These are phyloP conservation scores for Skeletonema grethae DNA, from an alignment of 108 stramenopile genomes.

Conservation along the genomic window DNA sequence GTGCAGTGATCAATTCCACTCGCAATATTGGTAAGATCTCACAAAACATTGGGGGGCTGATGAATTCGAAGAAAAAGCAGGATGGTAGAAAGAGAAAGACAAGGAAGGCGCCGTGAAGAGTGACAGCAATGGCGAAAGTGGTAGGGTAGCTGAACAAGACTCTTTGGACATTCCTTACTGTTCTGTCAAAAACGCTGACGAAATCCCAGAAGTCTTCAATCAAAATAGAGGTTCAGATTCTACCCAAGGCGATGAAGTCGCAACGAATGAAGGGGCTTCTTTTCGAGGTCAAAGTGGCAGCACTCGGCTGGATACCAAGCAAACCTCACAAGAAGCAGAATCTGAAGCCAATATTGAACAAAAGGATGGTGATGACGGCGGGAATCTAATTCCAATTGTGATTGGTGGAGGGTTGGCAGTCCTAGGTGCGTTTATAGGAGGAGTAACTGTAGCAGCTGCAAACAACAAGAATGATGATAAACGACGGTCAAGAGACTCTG, in stretches of 20 bases:
- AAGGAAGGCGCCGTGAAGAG: not conserved
- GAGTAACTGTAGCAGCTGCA: conserved; percentile 14
- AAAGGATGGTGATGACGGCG: not conserved
- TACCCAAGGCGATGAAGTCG: not conserved
- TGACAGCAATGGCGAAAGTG: not conserved
- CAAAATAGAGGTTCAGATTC: not conserved
- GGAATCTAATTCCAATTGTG: conserved; percentile 13
- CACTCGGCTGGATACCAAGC: not conserved
- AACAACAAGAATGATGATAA: conserved; percentile 15
- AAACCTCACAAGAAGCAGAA: not conserved
- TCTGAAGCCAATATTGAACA: not conserved
- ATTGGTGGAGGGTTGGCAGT: conserved; percentile 36
- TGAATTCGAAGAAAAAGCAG: conserved; percentile 8
- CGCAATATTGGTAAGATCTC: conserved; percentile 28
- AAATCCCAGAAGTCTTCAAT: not conserved
- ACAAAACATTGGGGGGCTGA: conserved; percentile 23
- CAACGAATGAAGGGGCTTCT: not conserved
- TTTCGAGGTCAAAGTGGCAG: not conserved
- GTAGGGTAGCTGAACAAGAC: not conserved
- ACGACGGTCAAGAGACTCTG: not conserved
- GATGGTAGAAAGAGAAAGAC: not conserved
- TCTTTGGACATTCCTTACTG: not conserved
- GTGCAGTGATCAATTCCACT: conserved; percentile 22
- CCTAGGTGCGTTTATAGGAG: conserved; percentile 11
- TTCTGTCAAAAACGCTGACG: not conserved